A percentile compares a stretch with the other conserved stretches of the same genome.
Evolutionary conservation across 2,329 filamentous ascomycete genomes (phyloP).

Genomic region (Monosporascus sp.): DNA sequence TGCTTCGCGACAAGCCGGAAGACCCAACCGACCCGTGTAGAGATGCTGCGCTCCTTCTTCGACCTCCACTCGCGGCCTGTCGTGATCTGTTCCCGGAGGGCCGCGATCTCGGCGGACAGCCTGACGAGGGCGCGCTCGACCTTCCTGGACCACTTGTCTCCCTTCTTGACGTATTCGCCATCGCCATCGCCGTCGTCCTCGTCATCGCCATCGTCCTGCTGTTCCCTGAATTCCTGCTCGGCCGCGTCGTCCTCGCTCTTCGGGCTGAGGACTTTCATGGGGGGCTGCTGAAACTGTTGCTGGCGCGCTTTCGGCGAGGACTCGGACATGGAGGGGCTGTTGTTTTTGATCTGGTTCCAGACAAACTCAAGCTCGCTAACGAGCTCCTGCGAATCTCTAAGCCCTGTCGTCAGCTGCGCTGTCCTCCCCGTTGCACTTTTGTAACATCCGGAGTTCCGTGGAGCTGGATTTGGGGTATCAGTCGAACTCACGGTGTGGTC

Average conservation of each 20-base stretch:
- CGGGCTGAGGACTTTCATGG: slow-evolving; percentile 70
- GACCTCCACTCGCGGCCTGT: slow-evolving; percentile 66
- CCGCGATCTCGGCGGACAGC: slow-evolving; percentile 88
- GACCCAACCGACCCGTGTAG: slow-evolving; percentile 66
- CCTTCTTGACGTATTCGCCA: slow-evolving; percentile 35
- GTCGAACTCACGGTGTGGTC: slow-evolving; percentile 61
- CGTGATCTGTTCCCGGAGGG: slow-evolving; percentile 84
- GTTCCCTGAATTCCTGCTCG: slow-evolving; percentile 47
- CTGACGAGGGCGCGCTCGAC: slow-evolving; percentile 83
- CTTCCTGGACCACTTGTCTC: slow-evolving; percentile 67
- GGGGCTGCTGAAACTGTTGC: slow-evolving; percentile 42
- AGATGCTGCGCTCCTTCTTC: slow-evolving; percentile 57
- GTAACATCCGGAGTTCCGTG: background rate
- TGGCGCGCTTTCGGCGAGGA: slow-evolving; percentile 45
- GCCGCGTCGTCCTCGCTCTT: slow-evolving; percentile 79
- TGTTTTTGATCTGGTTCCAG: slow-evolving; percentile 96
- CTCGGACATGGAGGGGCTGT: slow-evolving; percentile 59
- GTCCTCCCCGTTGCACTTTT: background rate
- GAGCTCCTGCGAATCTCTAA: slow-evolving; percentile 74
- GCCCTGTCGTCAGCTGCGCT: slow-evolving; percentile 4
- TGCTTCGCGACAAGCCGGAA: slow-evolving; percentile 69
- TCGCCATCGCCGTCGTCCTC: slow-evolving; percentile 32
- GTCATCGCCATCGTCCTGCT: slow-evolving; percentile 39
- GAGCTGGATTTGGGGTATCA: slow-evolving; percentile 2
- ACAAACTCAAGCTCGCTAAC: slow-evolving; percentile 97